Evolutionary conservation across 2,329 filamentous ascomycete species (phyloP), one percentile per base, ranked within the genome.

Genomic region (Penicillium nordicum): DNA sequence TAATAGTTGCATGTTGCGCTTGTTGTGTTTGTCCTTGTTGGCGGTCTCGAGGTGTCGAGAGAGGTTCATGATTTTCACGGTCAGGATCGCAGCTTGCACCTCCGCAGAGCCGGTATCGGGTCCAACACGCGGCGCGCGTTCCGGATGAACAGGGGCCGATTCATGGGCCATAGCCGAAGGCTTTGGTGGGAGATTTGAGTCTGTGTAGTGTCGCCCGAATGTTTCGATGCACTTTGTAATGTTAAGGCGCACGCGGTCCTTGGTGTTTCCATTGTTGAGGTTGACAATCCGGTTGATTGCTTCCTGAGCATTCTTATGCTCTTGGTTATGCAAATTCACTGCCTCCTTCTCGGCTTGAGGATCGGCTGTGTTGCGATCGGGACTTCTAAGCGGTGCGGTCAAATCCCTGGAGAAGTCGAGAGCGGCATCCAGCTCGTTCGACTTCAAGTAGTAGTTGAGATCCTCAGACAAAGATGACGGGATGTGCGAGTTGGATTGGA

Each of bases 61-160:
- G 48, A 99, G 74, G 25, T 88, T 86, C 61, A 90, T 82, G 71
- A 99, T 99, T 82, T 97, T 97, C 55, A 91, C 84, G 3, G 94
- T 99, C 72, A 99, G 76, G 66, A 99, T 95, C 44, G 92, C 92
- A 63, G 95, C 91, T 79, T 99, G 94, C n/a, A 99, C 95, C 77
- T 99, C 94, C 7, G 90, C 90, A 67, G 90, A 96, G 36, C 94
- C 94, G 0, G 93, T 99, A 72, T 99, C 94, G 5, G 88, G 89
- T 0, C 94, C 94, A n/a, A 87, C 85, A 32, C 95, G 88, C 47
- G 83, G 82, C 0, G 80, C 81, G 63, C 83, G 83, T 27, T 76
- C 63, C 6, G 67, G 67, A 27, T 69, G 67, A 42, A 60, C 61
- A 23, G 71, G 63, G 16, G 58, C 56, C 74, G 77, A 77, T 67